A percentile compares a stretch with the other conserved stretches of the same genome.
Conservation (phyloP, 169 alveolate genomes). For the Eimeria necatrix region DNA sequence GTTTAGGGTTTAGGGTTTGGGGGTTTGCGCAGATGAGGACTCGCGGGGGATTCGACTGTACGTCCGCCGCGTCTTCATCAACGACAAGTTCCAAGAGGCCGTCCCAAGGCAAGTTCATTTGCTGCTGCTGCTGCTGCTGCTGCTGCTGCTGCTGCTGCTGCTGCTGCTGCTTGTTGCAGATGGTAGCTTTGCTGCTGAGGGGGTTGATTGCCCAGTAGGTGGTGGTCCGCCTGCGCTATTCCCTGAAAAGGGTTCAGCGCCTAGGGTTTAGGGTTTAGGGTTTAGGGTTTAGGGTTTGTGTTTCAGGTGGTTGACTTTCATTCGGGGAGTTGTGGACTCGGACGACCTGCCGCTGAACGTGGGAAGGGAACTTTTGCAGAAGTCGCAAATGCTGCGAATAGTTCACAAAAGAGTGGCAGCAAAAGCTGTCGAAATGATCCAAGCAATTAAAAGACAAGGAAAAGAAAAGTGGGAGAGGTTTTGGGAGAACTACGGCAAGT, state of each 20-base stretch:
- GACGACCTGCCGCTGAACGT: slow-evolving; percentile 99
- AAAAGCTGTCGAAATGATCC: slow-evolving; percentile 44
- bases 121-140: no score
- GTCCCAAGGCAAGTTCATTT: no score
- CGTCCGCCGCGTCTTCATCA: slow-evolving; percentile 99
- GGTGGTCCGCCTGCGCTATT: no score
- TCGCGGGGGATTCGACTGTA: no score
- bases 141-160: no score
- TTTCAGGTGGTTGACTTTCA: slow-evolving; percentile 99
- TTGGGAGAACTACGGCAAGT: slow-evolving; percentile 88
- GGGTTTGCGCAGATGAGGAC: slow-evolving; percentile 73
- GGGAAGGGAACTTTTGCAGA: slow-evolving; percentile 98
- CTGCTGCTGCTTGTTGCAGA: no score
- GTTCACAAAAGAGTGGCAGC: slow-evolving; percentile 93
- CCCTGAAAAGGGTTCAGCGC: no score
- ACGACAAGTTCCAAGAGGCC: slow-evolving; percentile 99
- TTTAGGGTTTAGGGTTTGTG: no score
- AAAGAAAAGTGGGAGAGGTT: slow-evolving; percentile 94
- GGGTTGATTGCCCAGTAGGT: no score
- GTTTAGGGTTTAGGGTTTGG: no score
- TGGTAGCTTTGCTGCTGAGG: no score
- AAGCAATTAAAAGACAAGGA: slow-evolving; percentile 69
- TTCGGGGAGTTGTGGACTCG: slow-evolving; percentile 99
- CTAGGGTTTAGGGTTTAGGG: no score
- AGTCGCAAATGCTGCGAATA: slow-evolving; percentile 99